These are phyloP conservation scores for Westerdykella ornata DNA, from an alignment of 2,329 filamentous ascomycete species.

Conservation along the genomic window DNA sequence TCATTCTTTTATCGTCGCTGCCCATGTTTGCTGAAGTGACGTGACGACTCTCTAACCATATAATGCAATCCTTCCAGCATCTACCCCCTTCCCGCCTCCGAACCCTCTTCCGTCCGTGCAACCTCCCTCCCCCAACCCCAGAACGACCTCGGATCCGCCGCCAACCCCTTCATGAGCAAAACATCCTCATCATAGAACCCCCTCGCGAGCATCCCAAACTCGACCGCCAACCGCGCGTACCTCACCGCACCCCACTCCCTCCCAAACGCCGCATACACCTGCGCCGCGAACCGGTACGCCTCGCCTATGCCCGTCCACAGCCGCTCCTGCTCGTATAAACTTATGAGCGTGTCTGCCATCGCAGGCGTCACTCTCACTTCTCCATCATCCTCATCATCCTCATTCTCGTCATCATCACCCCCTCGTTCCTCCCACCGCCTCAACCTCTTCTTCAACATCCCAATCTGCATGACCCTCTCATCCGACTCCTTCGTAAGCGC, in stretches of 20 bases:
- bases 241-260: slow-evolving; percentile 23
- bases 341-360: slow-evolving; percentile 33
- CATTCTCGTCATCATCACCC: slow-evolving; percentile 16
- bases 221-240: slow-evolving; percentile 25
- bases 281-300: slow-evolving; percentile 37
- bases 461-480: slow-evolving; percentile 28
- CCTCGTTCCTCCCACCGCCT: no score
- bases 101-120: slow-evolving; percentile 10
- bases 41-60: no score
- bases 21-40: no score
- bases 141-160: slow-evolving; percentile 18
- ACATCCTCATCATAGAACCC: slow-evolving; percentile 26
- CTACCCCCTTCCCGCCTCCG: no score
- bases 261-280: slow-evolving; percentile 36
- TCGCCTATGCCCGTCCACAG: slow-evolving; percentile 33
- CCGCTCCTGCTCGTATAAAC: slow-evolving; percentile 34
- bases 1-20: no score
- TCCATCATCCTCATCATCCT: slow-evolving; percentile 6
- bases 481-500: slow-evolving; percentile 27
- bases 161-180: slow-evolving; percentile 23
- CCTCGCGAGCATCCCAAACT: slow-evolving; percentile 26
- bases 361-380: slow-evolving; percentile 28
- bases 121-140: slow-evolving; percentile 34
- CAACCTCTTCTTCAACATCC: no score
- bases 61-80: no score